Evolutionary conservation across 2,329 filamentous ascomycete genomes (phyloP), one percentile per base, ranked within the genome.

Genomic region (Dactylella cylindrospora): DNA sequence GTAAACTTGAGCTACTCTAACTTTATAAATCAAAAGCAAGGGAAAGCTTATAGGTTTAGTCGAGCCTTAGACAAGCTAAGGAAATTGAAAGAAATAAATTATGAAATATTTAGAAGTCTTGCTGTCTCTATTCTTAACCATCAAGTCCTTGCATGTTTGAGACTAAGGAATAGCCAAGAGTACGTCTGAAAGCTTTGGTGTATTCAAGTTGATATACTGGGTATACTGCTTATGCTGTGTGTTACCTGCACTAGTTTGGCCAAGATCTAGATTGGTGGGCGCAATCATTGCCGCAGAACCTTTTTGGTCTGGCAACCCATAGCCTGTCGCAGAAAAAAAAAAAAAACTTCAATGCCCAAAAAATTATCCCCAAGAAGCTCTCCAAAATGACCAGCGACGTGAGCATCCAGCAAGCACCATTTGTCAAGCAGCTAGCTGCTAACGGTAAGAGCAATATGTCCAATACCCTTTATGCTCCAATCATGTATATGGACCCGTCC

Each of bases 371-470:
- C n/a, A n/a, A n/a, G n/a, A n/a, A n/a, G n/a, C n/a, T n/a, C n/a
- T 17, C 28, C 31, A 53, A 43, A 35, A 64, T 64, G 59, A 52
- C 44, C 6, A 31, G 45, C 51, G 51, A 64, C 22, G 47, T 23
- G 20, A 52, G 40, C 32, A 51, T 64, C 20, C 59, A 64, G 22
- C 59, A 55, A 13, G 47, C 66, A 1, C 86, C 88, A 4, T 94
- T 94, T 67, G 84, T 94, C 66, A 86, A 84, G 73, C 84, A 90
- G 71, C 82, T 94, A 66, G 87, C 87, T 51, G 90, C 88, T 28
- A 93, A 86, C 75, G 87, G 88, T 91, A 71, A 65, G 80, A 29
- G n/a, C 32, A 50, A 10, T n/a, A 10, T 43, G 43, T 33, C 13
- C 25, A 22, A 7, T 22, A 13, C 9, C 10, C 25, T 22, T 36